Conservation (phyloP, 139 green algal genomes). For the Tetradesmus lagerheimii region DNA sequence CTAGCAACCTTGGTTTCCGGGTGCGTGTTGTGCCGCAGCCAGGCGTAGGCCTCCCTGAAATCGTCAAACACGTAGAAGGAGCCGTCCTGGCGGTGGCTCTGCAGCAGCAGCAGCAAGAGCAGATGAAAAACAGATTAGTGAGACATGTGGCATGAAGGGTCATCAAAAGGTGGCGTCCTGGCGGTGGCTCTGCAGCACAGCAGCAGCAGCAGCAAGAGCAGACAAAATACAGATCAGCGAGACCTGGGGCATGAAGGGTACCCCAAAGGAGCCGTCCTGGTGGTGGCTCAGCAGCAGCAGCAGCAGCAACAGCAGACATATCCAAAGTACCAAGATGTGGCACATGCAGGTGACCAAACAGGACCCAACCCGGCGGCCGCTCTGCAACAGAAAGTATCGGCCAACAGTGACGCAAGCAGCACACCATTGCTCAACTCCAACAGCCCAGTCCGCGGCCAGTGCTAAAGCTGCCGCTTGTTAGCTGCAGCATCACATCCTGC, state of each 20-base stretch:
- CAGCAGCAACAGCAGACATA: background rate
- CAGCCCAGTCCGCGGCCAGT: too few species aligned
- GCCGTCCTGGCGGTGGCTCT: conserved; percentile 54
- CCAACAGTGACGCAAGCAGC: too few species aligned
- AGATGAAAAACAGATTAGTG: too few species aligned
- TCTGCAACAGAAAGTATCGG: too few species aligned
- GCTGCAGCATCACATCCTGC: too few species aligned
- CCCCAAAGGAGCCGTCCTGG: conserved; percentile 70
- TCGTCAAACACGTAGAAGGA: conserved; percentile 89
- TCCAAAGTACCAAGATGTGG: too few species aligned
- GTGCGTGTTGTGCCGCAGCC: conserved; percentile 91
- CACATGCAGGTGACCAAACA: too few species aligned
- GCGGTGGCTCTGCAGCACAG: background rate
- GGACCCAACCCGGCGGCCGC: too few species aligned
- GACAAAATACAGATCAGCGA: conserved; percentile 21
- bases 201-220: background rate
- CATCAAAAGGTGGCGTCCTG: conserved; percentile 50
- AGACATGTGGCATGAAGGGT: too few species aligned
- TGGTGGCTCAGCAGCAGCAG: conserved; percentile 28
- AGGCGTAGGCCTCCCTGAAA: conserved; percentile 84
- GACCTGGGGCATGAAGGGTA: conserved; percentile 73
- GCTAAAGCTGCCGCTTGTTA: too few species aligned
- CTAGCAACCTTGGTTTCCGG: conserved; percentile 82
- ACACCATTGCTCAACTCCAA: too few species aligned
- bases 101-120: conserved; percentile 14